phyloP scores from a whole-genome alignment of 257 asterid genomes.

The Thymus quinquecostatus region DNA sequence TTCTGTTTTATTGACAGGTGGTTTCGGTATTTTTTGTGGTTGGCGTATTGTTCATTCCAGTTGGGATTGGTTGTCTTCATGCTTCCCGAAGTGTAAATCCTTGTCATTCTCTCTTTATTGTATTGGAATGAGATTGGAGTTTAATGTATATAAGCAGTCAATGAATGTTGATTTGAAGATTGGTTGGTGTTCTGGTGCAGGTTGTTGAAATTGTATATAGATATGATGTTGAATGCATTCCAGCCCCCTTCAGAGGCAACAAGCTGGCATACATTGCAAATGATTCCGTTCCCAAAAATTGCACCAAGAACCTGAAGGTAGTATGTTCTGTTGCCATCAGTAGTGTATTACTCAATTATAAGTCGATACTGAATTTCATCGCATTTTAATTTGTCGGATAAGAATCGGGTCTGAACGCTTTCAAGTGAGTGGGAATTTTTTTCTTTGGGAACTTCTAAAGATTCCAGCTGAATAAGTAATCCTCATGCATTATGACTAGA shows the following conservation, averaged over 20 bases:
- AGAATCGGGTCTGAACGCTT: slow-evolving; percentile 3
- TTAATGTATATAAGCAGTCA: background rate
- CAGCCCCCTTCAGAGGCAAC: slow-evolving; percentile 50
- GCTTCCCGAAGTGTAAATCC: slow-evolving; percentile 65
- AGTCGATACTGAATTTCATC: background rate
- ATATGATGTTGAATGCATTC: slow-evolving; percentile 73
- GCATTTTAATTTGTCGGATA: background rate
- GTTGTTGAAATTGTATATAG: slow-evolving; percentile 73
- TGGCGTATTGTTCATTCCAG: slow-evolving; percentile 64
- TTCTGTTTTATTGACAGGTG: slow-evolving; percentile 50
- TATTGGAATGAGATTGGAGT: slow-evolving; percentile 9
- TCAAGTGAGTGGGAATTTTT: background rate
- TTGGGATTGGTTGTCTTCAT: slow-evolving; percentile 65
- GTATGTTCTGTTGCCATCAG: slow-evolving; percentile 8
- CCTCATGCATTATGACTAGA: slow-evolving; percentile 14
- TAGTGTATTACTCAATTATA: background rate
- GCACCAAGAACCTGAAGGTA: slow-evolving; percentile 63
- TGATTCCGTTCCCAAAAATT: slow-evolving; percentile 62
- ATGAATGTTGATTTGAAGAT: slow-evolving; percentile 21
- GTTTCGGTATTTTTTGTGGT: slow-evolving; percentile 60
- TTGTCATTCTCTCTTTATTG: slow-evolving; percentile 7
- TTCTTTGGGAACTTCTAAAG: background rate
- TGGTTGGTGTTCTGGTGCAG: slow-evolving; percentile 39
- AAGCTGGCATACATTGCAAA: slow-evolving; percentile 64
- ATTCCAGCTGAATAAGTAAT: background rate